A percentile compares a stretch with the other conserved stretches of the same genome.
These are phyloP conservation scores for Cubamyces sp. DNA, from an alignment of 768 basidiomycete species.

Conservation along the genomic window DNA sequence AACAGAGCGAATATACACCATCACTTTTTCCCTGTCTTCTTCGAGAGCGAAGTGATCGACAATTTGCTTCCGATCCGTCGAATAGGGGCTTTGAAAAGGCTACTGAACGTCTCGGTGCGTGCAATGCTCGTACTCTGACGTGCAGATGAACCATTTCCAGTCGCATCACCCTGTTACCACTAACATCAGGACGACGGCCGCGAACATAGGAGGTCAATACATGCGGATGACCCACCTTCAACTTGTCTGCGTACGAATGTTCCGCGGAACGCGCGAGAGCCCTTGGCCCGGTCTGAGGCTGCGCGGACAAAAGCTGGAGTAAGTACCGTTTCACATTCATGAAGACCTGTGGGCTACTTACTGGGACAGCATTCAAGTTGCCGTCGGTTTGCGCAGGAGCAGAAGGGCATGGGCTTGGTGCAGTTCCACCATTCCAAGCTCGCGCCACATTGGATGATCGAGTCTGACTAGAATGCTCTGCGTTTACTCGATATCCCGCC, in stretches of 20 bases:
- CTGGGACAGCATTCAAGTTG: too few species aligned
- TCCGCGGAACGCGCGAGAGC: neutral
- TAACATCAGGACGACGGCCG: neutral
- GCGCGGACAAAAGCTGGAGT: neutral
- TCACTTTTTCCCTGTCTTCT: neutral
- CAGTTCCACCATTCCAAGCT: too few species aligned
- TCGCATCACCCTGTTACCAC: neutral
- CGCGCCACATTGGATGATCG: too few species aligned
- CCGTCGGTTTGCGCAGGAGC: too few species aligned
- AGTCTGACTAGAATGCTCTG: too few species aligned
- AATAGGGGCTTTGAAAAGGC: neutral
- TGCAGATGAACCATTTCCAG: neutral
- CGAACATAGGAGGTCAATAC: neutral
- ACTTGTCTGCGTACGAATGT: neutral
- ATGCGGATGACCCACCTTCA: neutral
- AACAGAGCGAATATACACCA: neutral
- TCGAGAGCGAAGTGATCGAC: neutral
- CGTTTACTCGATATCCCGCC: too few species aligned
- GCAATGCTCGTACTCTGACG: neutral
- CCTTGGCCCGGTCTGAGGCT: neutral
- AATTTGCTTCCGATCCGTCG: neutral
- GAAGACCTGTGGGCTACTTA: too few species aligned
- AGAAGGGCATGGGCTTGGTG: too few species aligned
- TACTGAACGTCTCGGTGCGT: neutral
- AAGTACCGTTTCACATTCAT: too few species aligned